phyloP scores from a whole-genome alignment of 2,329 filamentous ascomycete genomes.

The Plectosphaerella cucumerina region DNA sequence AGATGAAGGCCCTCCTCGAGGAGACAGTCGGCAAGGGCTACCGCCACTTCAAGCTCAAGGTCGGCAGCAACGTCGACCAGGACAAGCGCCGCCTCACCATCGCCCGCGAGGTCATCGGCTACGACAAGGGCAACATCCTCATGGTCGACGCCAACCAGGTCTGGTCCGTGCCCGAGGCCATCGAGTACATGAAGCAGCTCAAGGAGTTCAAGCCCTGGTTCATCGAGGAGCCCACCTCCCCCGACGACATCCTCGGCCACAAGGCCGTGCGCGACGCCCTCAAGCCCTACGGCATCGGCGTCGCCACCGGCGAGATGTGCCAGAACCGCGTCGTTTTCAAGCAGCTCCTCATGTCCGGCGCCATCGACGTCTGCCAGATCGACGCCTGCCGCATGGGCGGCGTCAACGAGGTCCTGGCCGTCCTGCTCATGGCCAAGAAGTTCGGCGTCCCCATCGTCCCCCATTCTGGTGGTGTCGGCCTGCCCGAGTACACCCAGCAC shows the following conservation, averaged over 20 bases:
- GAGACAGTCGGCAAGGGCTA: slow-evolving; percentile 77
- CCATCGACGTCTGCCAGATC: slow-evolving; percentile 85
- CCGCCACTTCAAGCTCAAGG: slow-evolving; percentile 87
- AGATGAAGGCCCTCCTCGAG: slow-evolving; percentile 70
- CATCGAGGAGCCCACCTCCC: slow-evolving; percentile 90
- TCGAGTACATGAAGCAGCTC: slow-evolving; percentile 79
- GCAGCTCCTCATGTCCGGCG: slow-evolving; percentile 74
- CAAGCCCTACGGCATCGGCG: slow-evolving; percentile 69
- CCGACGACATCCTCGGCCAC: slow-evolving; percentile 86
- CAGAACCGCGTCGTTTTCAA: slow-evolving; percentile 95
- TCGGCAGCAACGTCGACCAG: slow-evolving; percentile 67
- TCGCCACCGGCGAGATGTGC: slow-evolving; percentile 92
- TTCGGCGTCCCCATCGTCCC: slow-evolving; percentile 79
- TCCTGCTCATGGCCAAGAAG: slow-evolving; percentile 80
- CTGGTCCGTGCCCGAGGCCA: slow-evolving; percentile 86
- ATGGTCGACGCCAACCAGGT: slow-evolving; percentile 95
- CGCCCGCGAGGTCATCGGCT: slow-evolving; percentile 75
- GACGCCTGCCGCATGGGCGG: slow-evolving; percentile 87
- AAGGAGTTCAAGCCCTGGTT: slow-evolving; percentile 86
- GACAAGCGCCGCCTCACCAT: slow-evolving; percentile 69
- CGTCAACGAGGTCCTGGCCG: slow-evolving; percentile 89
- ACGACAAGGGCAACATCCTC: slow-evolving; percentile 76
- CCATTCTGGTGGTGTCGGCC: slow-evolving; percentile 82
- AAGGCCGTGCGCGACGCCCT: slow-evolving; percentile 80
- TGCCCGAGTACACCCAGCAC: slow-evolving; percentile 93